Base-by-base conservation (phyloP, 306 rosid genomes). In the Vigna unguiculata region DNA sequence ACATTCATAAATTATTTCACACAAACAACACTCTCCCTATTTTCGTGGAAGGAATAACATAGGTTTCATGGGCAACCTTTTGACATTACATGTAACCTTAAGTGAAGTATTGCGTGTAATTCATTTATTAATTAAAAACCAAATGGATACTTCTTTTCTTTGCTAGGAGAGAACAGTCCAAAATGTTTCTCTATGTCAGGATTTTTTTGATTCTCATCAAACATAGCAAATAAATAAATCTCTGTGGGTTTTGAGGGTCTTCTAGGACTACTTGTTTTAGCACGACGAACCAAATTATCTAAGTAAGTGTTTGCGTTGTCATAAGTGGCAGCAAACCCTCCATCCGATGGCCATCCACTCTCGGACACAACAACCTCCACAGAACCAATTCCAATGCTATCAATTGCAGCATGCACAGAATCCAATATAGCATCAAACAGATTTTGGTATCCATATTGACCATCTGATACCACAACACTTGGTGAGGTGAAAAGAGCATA, bases 321-420 rank as follows among this genome's bases (percentile, higher is more conserved):
- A 12, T 53, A 21, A 0, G 87, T 30, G 4, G 93, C 20, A 0
- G 40, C 91, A 57, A 54, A 22, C 1, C 36, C 96, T 9, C 91
- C 91, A 1, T 78, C 90, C 0, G 91, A 88, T 0, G 91, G 96
- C 93, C 96, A 91, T 0, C 93, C 96, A 30, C 84, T 88, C 52
- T 90, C 93, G 0, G 93, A 87, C 3, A 90, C 91, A 4, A 90
- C 93, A 24, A 88, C 90, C 58, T 77, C 76, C 48, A 90, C 78
- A 38, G 72, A 65, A 40, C 86, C 91, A 8, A 88, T 88, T 21
- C 81, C 25, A 0, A 85, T 84, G 28, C 72, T 77, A 68, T 90
- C 96, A 21, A 90, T 69, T 0, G 91, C 87, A 3, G 93, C 86
- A 61, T 85, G 83, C 40, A 90, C 46, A 0, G 85, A 4, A 67